A percentile compares a stretch with the other conserved stretches of the same genome.
Evolutionary conservation across 768 basidiomycete genomes (phyloP).

Genomic region (Lanmaoa pseudosensibilis): DNA sequence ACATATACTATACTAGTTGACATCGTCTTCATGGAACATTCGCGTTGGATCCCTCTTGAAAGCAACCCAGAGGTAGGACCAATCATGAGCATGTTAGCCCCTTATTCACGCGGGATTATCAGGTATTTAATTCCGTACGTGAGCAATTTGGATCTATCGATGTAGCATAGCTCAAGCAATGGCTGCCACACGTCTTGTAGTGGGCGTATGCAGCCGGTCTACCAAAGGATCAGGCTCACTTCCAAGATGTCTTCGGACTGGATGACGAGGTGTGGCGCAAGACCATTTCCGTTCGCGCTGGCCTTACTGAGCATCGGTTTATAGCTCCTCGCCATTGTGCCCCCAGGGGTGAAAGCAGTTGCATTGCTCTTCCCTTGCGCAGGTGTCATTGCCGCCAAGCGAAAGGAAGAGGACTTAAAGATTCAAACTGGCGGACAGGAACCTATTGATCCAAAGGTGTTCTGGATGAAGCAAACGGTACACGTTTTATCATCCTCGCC

Average conservation of each 20-base stretch:
- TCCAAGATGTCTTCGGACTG: conserved; percentile 72
- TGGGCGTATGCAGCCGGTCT: conserved; percentile 75
- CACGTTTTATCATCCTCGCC: conserved; percentile 12
- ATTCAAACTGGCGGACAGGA: conserved; percentile 48
- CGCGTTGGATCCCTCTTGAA: conserved; percentile 78
- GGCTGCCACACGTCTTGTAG: conserved; percentile 30
- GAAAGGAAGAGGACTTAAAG: conserved; percentile 58
- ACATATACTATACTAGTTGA: background rate
- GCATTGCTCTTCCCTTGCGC: conserved; percentile 81
- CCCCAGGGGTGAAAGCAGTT: conserved; percentile 77
- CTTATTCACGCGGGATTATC: conserved; percentile 5
- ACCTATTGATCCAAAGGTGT: conserved; percentile 59
- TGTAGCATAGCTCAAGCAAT: background rate
- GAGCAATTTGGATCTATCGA: background rate
- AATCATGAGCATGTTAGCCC: background rate
- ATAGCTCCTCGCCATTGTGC: conserved; percentile 69
- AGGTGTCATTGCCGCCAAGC: conserved; percentile 47
- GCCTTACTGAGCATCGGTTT: background rate
- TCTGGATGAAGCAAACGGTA: conserved; percentile 93
- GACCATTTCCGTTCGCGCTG: background rate
- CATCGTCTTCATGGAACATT: conserved; percentile 18
- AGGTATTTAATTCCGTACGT: conserved; percentile 36
- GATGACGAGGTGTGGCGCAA: conserved; percentile 54
- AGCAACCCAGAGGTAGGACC: conserved; percentile 59
- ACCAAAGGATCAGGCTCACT: conserved; percentile 46